Base-by-base conservation (phyloP, 495 filamentous ascomycete genomes). In the Penicillium longicatenatum region DNA sequence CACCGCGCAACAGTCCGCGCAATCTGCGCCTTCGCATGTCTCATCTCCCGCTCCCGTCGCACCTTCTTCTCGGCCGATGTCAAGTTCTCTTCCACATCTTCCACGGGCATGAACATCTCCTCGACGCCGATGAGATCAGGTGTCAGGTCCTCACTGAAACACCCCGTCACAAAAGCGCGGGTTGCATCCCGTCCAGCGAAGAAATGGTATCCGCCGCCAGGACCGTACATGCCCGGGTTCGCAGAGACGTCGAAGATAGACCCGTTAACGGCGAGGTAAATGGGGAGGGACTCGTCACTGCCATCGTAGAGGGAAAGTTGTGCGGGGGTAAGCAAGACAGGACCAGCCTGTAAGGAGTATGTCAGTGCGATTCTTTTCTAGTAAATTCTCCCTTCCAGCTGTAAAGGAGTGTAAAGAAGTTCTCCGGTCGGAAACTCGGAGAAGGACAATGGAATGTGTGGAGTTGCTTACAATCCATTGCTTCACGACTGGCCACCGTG, bases 141-240 rank as follows among this genome's bases (percentile, higher is more conserved):
- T 6, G 86, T 95, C 37, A 88, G 75, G 77, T 98, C 93, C 48
- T 89, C 87, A 30, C 84, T 75, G 79, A 99, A 99, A 70, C 94
- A 99, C 2, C 90, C 91, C n/a, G 94, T 97, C n/a, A 99, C 86
- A 74, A 91, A 99, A 4, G 89, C 90, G 26, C 94, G 88, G 3
- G 89, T 84, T 7, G 94, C 94, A 72, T 99, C 94, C 17, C 79
- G 78, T 30, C 94, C 94, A 0, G 91, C 80, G 73, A 99, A 97
- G 76, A 90, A 89, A 51, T 85, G 79, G 80, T 99, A 99, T 45
- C 81, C 82, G 3, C 94, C 95, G 17, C 91, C 93, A 0, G 92
- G 91, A 1, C 94, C 93, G 82, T 99, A 98, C 62, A 88, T 85
- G 19, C 76, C 72, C 0, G 79, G 84, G 59, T 88, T 89, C 6